These are phyloP conservation scores for Rhytidhysteron rufulum DNA, from an alignment of 2,329 filamentous ascomycete species.

Conservation along the genomic window DNA sequence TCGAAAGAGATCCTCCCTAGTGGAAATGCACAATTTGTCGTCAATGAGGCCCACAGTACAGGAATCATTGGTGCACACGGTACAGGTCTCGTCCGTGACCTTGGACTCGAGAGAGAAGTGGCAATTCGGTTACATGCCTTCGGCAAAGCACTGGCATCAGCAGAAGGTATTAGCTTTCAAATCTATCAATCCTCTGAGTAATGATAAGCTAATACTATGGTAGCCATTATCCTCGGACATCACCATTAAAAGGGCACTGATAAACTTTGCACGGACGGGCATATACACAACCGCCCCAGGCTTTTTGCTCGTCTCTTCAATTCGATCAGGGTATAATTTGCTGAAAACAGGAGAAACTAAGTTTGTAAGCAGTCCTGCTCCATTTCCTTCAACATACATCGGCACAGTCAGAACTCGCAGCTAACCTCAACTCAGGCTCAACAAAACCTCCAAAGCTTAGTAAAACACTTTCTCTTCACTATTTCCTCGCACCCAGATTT, in stretches of 20 bases:
- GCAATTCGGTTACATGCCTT: slow-evolving; percentile 22
- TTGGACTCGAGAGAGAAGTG: slow-evolving; percentile 26
- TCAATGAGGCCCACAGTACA: slow-evolving; percentile 67
- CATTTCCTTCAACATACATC: too few relatives aligned
- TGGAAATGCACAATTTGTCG: slow-evolving; percentile 59
- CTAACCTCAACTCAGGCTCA: neutral
- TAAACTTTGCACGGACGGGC: slow-evolving; percentile 15
- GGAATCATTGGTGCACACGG: slow-evolving; percentile 57
- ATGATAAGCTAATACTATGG: neutral
- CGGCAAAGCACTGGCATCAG: slow-evolving; percentile 20
- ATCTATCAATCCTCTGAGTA: neutral
- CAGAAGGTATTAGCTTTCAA: slow-evolving; percentile 18
- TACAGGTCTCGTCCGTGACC: slow-evolving; percentile 39
- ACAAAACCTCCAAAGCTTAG: neutral
- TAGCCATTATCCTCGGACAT: slow-evolving; percentile 14
- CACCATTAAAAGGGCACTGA: slow-evolving; percentile 5
- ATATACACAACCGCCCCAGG: slow-evolving; percentile 33
- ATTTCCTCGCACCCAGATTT: neutral
- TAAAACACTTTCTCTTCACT: neutral
- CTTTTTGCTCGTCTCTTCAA: slow-evolving; percentile 33
- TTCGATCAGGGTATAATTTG: slow-evolving; percentile 28
- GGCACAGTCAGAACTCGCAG: too few relatives aligned
- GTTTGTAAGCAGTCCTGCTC: slow-evolving; percentile 5
- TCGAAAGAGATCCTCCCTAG: slow-evolving; percentile 54
- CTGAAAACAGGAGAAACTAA: slow-evolving; percentile 6